phyloP scores from a whole-genome alignment of 2,329 filamentous ascomycete species.

The Colletotrichum ledebouriae region DNA sequence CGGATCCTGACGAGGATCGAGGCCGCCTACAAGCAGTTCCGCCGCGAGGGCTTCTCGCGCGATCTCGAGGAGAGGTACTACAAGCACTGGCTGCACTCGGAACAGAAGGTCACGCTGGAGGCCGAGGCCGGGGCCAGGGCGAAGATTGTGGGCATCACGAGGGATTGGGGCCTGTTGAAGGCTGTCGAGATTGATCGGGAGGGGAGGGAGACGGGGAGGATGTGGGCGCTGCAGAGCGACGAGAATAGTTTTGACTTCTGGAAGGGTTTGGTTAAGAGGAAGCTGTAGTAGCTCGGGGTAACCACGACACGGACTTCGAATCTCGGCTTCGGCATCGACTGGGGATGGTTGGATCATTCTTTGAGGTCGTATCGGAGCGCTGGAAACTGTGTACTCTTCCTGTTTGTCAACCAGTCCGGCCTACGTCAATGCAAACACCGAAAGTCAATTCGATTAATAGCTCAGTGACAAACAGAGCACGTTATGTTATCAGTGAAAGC shows the following conservation, averaged over 20 bases:
- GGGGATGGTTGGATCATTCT: no score
- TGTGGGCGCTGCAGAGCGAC: slow-evolving; percentile 91
- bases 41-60: slow-evolving; percentile 79
- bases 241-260: slow-evolving; percentile 99
- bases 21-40: slow-evolving; percentile 80
- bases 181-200: slow-evolving; percentile 86
- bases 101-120: slow-evolving; percentile 80
- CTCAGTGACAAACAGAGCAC: no score
- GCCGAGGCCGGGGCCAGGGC: slow-evolving; percentile 81
- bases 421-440: no score
- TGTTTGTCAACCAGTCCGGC: no score
- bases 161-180: slow-evolving; percentile 89
- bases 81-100: slow-evolving; percentile 85
- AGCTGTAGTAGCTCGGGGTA: slow-evolving; percentile 62
- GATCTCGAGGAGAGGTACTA: slow-evolving; percentile 85
- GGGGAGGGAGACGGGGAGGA: slow-evolving; percentile 80
- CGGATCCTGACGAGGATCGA: slow-evolving; percentile 85
- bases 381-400: no score
- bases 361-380: no score
- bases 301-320: no score
- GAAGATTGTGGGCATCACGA: slow-evolving; percentile 86
- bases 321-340: no score
- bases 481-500: no score
- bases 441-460: no score
- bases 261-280: slow-evolving; percentile 85